A percentile compares a stretch with the other conserved stretches of the same genome.
These are phyloP conservation scores for Fusarium cicatricum DNA, from an alignment of 2,329 filamentous ascomycete genomes.

Conservation along the genomic window DNA sequence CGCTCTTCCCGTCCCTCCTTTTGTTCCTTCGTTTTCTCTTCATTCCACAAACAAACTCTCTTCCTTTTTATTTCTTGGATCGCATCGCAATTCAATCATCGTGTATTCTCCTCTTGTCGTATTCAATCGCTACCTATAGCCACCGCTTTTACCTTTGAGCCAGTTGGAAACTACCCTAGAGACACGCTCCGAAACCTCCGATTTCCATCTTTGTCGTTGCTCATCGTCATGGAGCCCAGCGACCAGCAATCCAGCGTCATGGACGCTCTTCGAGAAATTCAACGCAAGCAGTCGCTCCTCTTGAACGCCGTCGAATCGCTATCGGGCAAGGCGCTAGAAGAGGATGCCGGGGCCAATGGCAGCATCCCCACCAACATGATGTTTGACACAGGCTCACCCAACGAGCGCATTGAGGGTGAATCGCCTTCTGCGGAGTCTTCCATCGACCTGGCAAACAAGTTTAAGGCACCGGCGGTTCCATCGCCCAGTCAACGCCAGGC, in stretches of 20 bases:
- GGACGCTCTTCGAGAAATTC: slow-evolving; percentile 51
- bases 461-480: slow-evolving; percentile 39
- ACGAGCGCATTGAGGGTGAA: slow-evolving; percentile 12
- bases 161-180: slow-evolving; percentile 18
- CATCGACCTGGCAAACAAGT: slow-evolving; percentile 18
- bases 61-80: not conserved
- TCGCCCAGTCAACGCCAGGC: slow-evolving; percentile 51
- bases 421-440: slow-evolving; percentile 21
- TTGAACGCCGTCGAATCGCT: slow-evolving; percentile 52
- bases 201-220: not conserved
- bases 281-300: slow-evolving; percentile 53
- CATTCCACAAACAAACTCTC: not conserved
- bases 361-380: slow-evolving; percentile 14
- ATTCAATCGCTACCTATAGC: not conserved
- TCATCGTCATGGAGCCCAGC: slow-evolving; percentile 36
- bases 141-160: not conserved
- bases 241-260: slow-evolving; percentile 37
- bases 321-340: slow-evolving; percentile 41
- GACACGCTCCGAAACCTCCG: slow-evolving; percentile 1
- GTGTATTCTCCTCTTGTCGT: not conserved
- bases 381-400: slow-evolving; percentile 17
- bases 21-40: slow-evolving; percentile 13
- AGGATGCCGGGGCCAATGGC: slow-evolving; percentile 4
- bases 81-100: not conserved
- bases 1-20: slow-evolving; percentile 34